phyloP scores from a whole-genome alignment of 768 basidiomycete species.

The Naganishia onofrii region DNA sequence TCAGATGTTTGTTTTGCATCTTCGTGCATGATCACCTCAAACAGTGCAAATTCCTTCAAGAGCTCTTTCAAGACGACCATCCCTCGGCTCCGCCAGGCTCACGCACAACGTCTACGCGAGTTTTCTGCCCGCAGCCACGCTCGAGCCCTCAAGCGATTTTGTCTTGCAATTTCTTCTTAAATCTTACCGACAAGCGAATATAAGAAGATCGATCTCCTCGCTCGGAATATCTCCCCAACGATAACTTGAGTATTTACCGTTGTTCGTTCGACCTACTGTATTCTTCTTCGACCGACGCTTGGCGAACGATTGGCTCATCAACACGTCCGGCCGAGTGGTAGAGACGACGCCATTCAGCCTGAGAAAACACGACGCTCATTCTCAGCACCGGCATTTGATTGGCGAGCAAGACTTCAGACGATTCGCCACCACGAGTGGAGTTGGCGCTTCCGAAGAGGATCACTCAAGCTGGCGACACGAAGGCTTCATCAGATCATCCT shows the following conservation, averaged over 20 bases:
- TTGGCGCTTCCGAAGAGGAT: background rate
- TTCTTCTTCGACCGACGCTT: too few species aligned
- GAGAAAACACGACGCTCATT: background rate
- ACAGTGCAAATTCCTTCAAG: too few species aligned
- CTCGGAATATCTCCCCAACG: background rate
- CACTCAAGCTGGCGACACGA: background rate
- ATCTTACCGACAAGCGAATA: conserved; percentile 17
- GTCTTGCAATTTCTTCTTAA: background rate
- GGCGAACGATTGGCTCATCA: background rate
- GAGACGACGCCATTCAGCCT: background rate
- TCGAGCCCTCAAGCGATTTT: conserved; percentile 2
- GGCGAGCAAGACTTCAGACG: background rate
- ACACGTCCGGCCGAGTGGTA: too few species aligned
- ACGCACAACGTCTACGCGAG: too few species aligned
- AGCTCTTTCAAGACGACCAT: too few species aligned
- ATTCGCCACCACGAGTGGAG: background rate
- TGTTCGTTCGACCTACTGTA: too few species aligned
- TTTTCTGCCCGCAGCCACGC: background rate
- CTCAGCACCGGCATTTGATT: background rate
- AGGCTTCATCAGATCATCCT: too few species aligned
- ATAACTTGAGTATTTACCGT: too few species aligned
- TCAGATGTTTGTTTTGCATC: too few species aligned
- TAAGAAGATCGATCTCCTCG: background rate
- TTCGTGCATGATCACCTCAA: too few species aligned
- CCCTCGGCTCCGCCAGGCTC: too few species aligned